These are phyloP conservation scores for Rhodotorula sp. DNA, from an alignment of 1,284 basidiomycete species.

Conservation along the genomic window DNA sequence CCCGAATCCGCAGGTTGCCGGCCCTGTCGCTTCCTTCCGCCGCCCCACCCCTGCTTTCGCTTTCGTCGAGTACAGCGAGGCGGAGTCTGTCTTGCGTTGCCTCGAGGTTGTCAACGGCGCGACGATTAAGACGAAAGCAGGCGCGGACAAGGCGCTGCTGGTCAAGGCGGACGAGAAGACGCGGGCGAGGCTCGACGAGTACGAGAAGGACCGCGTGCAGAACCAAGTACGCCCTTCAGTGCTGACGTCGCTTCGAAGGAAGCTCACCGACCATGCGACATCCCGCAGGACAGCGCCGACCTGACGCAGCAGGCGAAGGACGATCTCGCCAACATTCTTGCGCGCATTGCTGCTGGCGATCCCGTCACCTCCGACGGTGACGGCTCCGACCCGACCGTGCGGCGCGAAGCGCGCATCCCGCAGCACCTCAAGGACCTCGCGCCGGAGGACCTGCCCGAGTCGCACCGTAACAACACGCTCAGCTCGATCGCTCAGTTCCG, in stretches of 20 bases:
- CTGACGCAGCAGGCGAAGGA: constrained; percentile 33
- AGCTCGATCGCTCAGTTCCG: constrained; percentile 48
- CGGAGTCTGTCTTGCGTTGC: constrained; percentile 47
- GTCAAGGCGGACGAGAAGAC: constrained; percentile 50
- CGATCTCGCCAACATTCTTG: constrained; percentile 31
- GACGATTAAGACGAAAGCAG: constrained; percentile 35
- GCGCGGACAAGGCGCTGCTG: constrained; percentile 40
- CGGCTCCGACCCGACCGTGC: constrained; percentile 4
- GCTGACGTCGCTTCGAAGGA: too few species aligned
- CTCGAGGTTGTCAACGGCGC: constrained; percentile 47
- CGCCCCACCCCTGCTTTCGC: constrained; percentile 46
- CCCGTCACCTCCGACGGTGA: constrained; percentile 14
- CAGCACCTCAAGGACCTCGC: constrained; percentile 47
- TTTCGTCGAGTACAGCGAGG: constrained; percentile 49
- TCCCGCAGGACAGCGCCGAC: constrained; percentile 28
- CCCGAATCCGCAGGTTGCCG: constrained; percentile 39
- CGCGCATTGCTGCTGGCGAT: constrained; percentile 31
- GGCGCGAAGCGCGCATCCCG: constrained; percentile 16
- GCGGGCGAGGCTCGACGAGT: constrained; percentile 45
- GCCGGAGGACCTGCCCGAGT: constrained; percentile 48
- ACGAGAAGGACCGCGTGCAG: constrained; percentile 43
- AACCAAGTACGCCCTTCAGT: constrained; percentile 37
- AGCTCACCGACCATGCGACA: background rate
- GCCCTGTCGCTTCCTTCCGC: constrained; percentile 45
- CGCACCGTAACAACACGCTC: constrained; percentile 44